phyloP scores from a whole-genome alignment of 2,329 filamentous ascomycete species.

The Fusarium keratoplasticum region DNA sequence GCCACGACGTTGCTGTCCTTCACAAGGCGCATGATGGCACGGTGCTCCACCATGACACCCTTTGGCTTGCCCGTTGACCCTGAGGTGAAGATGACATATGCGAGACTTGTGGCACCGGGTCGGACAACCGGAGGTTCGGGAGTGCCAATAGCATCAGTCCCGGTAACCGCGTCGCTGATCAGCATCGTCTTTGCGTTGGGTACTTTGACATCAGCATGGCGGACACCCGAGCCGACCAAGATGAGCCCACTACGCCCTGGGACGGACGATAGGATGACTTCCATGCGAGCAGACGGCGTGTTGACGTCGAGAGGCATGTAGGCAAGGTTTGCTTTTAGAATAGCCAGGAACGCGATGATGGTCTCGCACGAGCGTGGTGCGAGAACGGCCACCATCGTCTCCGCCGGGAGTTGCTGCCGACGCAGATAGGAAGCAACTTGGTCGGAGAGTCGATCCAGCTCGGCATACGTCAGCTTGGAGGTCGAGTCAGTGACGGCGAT shows the following conservation, averaged over 20 bases:
- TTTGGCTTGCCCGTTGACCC: constrained; percentile 39
- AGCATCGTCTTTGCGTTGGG: too few relatives aligned
- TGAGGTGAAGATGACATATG: constrained; percentile 38
- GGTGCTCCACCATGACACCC: constrained; percentile 22
- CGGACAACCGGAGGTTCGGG: too few relatives aligned
- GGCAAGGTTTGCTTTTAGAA: constrained; percentile 42
- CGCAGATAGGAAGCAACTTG: constrained; percentile 29
- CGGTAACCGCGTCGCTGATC: too few relatives aligned
- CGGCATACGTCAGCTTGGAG: constrained; percentile 29
- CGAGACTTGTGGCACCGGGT: constrained; percentile 9
- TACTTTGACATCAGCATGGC: too few relatives aligned
- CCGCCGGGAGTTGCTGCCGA: constrained; percentile 4
- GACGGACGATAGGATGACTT: constrained; percentile 25
- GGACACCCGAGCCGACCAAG: too few relatives aligned
- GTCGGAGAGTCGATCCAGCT: constrained; percentile 31
- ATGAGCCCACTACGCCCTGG: too few relatives aligned
- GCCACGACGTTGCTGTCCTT: background rate
- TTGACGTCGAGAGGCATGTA: constrained; percentile 43
- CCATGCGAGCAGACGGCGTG: constrained; percentile 26
- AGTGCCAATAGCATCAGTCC: too few relatives aligned
- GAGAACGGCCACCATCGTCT: constrained; percentile 34
- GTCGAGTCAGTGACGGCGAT: background rate
- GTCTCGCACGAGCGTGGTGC: constrained; percentile 35
- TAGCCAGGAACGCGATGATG: constrained; percentile 38
- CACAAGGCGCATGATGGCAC: constrained; percentile 1